Conservation (phyloP, 2,329 filamentous ascomycete genomes). For the Ophiostoma pallidulum region DNA sequence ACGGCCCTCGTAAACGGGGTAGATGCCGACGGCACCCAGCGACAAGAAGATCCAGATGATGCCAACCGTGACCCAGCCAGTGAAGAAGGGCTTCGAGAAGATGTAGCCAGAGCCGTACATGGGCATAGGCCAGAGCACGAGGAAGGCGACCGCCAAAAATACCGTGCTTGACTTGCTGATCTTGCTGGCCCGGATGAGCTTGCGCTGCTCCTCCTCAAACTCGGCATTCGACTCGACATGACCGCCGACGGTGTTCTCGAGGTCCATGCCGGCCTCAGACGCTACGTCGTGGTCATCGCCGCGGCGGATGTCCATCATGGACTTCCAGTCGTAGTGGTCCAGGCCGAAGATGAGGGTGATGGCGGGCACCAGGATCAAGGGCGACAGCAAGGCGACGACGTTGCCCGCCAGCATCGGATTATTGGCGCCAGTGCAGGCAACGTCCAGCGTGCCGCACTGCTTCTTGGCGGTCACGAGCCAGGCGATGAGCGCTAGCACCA, state of each 20-base stretch:
- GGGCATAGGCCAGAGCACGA: constrained; percentile 86
- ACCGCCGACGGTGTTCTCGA: constrained; percentile 51
- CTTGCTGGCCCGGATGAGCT: constrained; percentile 24
- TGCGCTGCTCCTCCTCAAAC: constrained; percentile 33
- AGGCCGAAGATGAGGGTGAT: constrained; percentile 61
- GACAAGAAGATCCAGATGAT: constrained; percentile 75
- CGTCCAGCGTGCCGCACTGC: constrained; percentile 57
- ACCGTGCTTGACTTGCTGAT: constrained; percentile 26
- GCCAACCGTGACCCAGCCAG: constrained; percentile 66
- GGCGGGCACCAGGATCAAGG: constrained; percentile 62
- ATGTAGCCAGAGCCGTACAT: constrained; percentile 79
- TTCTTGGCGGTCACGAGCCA: constrained; percentile 71
- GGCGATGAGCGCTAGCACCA: constrained; percentile 58
- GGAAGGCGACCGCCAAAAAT: constrained; percentile 43
- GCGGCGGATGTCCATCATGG: constrained; percentile 69
- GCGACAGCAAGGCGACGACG: constrained; percentile 70
- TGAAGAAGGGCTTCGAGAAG: constrained; percentile 74
- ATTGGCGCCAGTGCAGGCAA: constrained; percentile 73
- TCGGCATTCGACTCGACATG: constrained; percentile 25
- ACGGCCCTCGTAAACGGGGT: constrained; percentile 71
- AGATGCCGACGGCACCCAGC: constrained; percentile 64
- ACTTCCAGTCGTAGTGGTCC: constrained; percentile 77
- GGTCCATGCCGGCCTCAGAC: constrained; percentile 51
- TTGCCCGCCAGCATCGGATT: constrained; percentile 84
- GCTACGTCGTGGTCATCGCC: constrained; percentile 70